Evolutionary conservation across 495 filamentous ascomycete genomes (phyloP), one percentile per base, ranked within the genome.

Genomic region (Apodospora peruviana): DNA sequence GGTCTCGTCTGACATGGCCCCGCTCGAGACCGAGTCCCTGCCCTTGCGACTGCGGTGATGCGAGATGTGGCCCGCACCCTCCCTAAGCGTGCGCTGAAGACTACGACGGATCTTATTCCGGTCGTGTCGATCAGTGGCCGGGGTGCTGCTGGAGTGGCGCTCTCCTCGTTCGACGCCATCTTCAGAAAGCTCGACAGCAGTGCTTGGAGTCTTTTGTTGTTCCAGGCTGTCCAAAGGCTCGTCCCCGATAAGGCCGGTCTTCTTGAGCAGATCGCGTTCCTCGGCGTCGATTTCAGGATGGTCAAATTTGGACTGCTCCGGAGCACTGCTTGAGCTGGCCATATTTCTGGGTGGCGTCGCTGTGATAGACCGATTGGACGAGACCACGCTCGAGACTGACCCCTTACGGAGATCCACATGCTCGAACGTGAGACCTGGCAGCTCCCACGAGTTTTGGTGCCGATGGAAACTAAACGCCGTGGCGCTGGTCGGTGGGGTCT

Each of bases 11-110:
- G 73, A 71, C 49, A 76, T 59, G 4, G 69, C 74, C 18, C 72
- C 73, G 52, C 79, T 82, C 14, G 86, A 82, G 2, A 76, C 67
- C 0, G 87, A 86, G 40, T 89, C 87, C 58, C 81, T 87, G 19
- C 85, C 88, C 59, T 86, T 93, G 58, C 79, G 83, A 57, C 84
- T 83, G 9, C 86, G 79, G 56, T 81, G 78, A 55, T 88, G 83
- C 10, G 72, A 72, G 27, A 84, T 73, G 56, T 87, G 84, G 12
- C 84, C 73, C 5, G 72, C 69, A 34, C 73, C 78, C 49, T 96
- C 91, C 45, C 93, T 82, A 8, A 98, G 76, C n/a, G 90, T 95
- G 38, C 90, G 84, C 56, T 96, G 91, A n/a, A 98, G 73, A 66
- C 91, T 94, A 47, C 88, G 88, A 14, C 93, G 86, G 27, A 86